Conservation (phyloP, 1,284 basidiomycete species). For the Melanopsichium pennsylvanicum region DNA sequence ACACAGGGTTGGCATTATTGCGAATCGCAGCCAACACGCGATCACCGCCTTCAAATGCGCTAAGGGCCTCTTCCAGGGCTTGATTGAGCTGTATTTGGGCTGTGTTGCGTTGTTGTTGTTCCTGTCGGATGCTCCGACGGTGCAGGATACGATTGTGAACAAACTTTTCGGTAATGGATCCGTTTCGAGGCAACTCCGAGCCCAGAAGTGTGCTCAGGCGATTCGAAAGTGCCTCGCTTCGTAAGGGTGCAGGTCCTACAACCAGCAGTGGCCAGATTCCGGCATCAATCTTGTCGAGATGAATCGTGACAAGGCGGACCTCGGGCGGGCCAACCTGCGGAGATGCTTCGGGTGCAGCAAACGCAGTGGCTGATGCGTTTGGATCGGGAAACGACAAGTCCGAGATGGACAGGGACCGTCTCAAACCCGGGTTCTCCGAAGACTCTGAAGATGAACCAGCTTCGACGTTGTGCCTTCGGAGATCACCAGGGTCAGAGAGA, state of each 20-base stretch:
- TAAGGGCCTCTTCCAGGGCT: constrained; percentile 42
- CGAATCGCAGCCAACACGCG: constrained; percentile 32
- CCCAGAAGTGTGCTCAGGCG: constrained; percentile 12
- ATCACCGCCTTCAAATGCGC: constrained; percentile 25
- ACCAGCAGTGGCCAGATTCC: constrained; percentile 51
- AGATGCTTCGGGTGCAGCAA: background rate
- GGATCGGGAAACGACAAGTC: constrained; percentile 2
- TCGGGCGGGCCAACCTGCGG: constrained; percentile 21
- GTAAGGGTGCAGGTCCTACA: constrained; percentile 42
- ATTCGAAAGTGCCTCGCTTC: constrained; percentile 4
- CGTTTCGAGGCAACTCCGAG: constrained; percentile 18
- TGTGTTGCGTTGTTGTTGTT: constrained; percentile 14
- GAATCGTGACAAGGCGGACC: constrained; percentile 43
- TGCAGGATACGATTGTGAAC: constrained; percentile 14
- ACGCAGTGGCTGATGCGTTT: background rate
- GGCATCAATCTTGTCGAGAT: constrained; percentile 46
- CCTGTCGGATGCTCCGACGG: constrained; percentile 7
- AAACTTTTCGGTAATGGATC: constrained; percentile 15
- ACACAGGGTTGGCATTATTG: background rate
- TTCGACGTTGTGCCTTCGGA: background rate
- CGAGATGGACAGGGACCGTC: constrained; percentile 21
- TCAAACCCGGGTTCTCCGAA: background rate
- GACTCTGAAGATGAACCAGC: background rate
- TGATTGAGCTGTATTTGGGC: constrained; percentile 43
- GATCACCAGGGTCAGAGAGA: constrained; percentile 40